Evolutionary conservation across 2,329 filamentous ascomycete genomes (phyloP).

Genomic region (Ceratocystis papillata): DNA sequence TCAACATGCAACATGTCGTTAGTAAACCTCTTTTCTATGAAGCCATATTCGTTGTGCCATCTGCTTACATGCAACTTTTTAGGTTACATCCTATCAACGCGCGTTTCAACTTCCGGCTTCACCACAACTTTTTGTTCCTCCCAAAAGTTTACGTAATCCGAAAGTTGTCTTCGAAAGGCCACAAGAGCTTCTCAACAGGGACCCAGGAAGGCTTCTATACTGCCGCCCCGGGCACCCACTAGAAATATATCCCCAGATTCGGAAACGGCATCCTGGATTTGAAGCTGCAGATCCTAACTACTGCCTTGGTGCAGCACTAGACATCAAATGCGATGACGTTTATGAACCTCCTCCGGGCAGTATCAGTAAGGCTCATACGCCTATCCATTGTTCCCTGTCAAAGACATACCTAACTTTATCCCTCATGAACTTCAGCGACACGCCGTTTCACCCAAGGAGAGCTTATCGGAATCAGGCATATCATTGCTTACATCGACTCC

Average conservation of each 20-base stretch:
- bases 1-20: slow-evolving; percentile 7
- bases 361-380: not conserved
- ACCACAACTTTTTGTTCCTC: not conserved
- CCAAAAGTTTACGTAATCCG: not conserved
- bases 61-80: not conserved
- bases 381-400: not conserved
- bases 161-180: slow-evolving; percentile 1
- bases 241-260: slow-evolving; percentile 5
- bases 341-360: slow-evolving; percentile 3
- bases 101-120: not conserved
- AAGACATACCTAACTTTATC: not conserved
- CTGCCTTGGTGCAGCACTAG: slow-evolving; percentile 3
- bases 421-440: slow-evolving; percentile 1
- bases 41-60: not conserved
- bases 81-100: not conserved
- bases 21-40: not conserved
- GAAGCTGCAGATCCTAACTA: slow-evolving; percentile 7
- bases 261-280: slow-evolving; percentile 6
- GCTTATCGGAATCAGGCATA: slow-evolving; percentile 5
- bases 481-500: slow-evolving; percentile 10
- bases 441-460: not conserved
- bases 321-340: slow-evolving; percentile 11
- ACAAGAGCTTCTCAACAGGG: not conserved
- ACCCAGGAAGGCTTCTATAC: not conserved
- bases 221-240: slow-evolving; percentile 6